These are phyloP conservation scores for Stagonosporopsis rhizophila DNA, from an alignment of 2,329 filamentous ascomycete species.

Conservation along the genomic window DNA sequence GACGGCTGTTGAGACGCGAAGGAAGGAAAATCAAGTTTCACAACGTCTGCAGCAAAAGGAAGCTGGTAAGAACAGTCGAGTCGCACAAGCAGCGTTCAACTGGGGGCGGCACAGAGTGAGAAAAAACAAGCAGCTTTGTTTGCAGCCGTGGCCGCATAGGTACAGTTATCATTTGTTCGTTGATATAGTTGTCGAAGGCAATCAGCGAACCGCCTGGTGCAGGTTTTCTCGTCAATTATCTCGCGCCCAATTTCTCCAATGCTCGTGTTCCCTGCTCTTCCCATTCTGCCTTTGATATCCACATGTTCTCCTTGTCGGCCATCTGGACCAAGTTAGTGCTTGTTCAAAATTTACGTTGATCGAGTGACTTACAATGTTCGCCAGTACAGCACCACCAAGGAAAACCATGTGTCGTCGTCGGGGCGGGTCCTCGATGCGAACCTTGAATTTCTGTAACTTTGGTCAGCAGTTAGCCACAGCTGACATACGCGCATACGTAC, in stretches of 20 bases:
- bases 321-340: conserved; percentile 62
- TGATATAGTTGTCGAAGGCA: conserved; percentile 10
- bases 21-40: conserved; percentile 12
- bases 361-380: conserved; percentile 74
- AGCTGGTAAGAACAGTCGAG: background rate
- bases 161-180: conserved; percentile 22
- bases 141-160: conserved; percentile 8
- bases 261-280: conserved; percentile 85
- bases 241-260: conserved; percentile 90
- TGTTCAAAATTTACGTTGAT: background rate
- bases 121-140: background rate
- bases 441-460: conserved; percentile 85
- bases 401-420: conserved; percentile 99
- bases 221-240: conserved; percentile 57
- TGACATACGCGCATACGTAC: conserved; percentile 51
- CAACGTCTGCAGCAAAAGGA: background rate
- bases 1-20: conserved; percentile 9
- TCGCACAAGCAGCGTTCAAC: conserved; percentile 2
- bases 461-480: conserved; percentile 28
- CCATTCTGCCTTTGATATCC: conserved; percentile 98
- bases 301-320: conserved; percentile 99
- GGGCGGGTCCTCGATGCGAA: conserved; percentile 96
- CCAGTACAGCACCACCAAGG: conserved; percentile 91
- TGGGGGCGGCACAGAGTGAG: background rate
- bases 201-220: conserved; percentile 15